Conservation (phyloP, 208 protist species). For the Crithidia expoeki region DNA sequence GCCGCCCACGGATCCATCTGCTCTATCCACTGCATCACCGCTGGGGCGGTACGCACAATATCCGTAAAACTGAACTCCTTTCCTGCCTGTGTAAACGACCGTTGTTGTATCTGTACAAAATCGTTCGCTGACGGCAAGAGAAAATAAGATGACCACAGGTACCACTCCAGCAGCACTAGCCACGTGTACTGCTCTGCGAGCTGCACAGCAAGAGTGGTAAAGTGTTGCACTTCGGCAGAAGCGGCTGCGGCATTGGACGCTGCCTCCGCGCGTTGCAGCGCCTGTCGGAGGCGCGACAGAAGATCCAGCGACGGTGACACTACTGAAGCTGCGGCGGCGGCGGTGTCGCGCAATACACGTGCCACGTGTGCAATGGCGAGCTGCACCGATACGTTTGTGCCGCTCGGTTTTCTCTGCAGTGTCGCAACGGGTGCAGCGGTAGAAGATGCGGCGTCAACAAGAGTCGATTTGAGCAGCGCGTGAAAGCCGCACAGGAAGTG, state of each 20-base stretch:
- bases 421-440: not conserved
- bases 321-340: not conserved
- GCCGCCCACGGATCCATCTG: constrained; percentile 74
- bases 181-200: constrained; percentile 62
- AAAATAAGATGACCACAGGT: constrained; percentile 34
- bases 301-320: constrained; percentile 10
- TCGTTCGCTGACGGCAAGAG: not conserved
- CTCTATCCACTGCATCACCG: constrained; percentile 49
- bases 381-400: constrained; percentile 7
- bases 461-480: constrained; percentile 4
- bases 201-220: constrained; percentile 30
- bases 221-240: not conserved
- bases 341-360: not conserved
- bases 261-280: constrained; percentile 17
- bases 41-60: constrained; percentile 36
- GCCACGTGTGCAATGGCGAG: constrained; percentile 1
- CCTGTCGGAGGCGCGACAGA: not conserved
- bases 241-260: not conserved
- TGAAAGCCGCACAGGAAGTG: constrained; percentile 20
- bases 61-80: constrained; percentile 36
- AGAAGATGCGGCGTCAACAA: not conserved
- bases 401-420: constrained; percentile 1
- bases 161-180: constrained; percentile 68
- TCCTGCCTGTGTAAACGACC: not conserved
- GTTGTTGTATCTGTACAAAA: not conserved